phyloP scores from a whole-genome alignment of 805 yeast genomes.

The Candida glaebosa region DNA sequence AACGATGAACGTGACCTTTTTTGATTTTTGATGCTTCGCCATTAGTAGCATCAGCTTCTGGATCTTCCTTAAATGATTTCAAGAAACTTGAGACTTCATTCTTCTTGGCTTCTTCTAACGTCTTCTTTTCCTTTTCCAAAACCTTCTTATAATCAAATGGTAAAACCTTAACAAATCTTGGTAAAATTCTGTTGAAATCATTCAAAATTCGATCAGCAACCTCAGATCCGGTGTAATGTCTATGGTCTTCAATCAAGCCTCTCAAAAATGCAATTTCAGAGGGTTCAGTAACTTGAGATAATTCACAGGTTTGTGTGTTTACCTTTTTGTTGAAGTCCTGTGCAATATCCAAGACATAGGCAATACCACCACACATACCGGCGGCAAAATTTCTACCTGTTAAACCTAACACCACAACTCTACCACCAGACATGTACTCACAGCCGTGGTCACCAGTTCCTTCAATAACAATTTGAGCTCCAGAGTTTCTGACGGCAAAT shows the following conservation, averaged over 20 bases:
- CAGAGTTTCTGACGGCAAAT: constrained; percentile 97
- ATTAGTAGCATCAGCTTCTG: constrained; percentile 81
- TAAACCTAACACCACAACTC: constrained; percentile 87
- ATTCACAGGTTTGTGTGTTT: constrained; percentile 78
- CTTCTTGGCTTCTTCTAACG: constrained; percentile 60
- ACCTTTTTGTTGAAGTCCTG: constrained; percentile 83
- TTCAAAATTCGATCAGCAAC: constrained; percentile 78
- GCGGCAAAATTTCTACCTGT: constrained; percentile 95
- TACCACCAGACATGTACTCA: constrained; percentile 99
- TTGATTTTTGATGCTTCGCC: constrained; percentile 72
- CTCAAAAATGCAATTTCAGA: constrained; percentile 91
- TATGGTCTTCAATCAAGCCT: constrained; percentile 90
- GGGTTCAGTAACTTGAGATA: constrained; percentile 75
- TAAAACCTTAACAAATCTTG: constrained; percentile 88
- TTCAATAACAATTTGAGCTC: constrained; percentile 95
- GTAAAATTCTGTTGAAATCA: constrained; percentile 85
- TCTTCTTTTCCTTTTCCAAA: constrained; percentile 68
- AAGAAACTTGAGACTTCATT: constrained; percentile 64
- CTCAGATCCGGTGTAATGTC: constrained; percentile 90
- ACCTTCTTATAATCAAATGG: constrained; percentile 91
- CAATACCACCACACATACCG: constrained; percentile 99
- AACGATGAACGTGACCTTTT: constrained; percentile 43
- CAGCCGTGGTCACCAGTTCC: constrained; percentile 99
- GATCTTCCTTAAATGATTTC: constrained; percentile 74
- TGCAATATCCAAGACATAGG: constrained; percentile 92